Base-by-base conservation (phyloP, 1,284 basidiomycete genomes). In the Ceratobasidium sp. region DNA sequence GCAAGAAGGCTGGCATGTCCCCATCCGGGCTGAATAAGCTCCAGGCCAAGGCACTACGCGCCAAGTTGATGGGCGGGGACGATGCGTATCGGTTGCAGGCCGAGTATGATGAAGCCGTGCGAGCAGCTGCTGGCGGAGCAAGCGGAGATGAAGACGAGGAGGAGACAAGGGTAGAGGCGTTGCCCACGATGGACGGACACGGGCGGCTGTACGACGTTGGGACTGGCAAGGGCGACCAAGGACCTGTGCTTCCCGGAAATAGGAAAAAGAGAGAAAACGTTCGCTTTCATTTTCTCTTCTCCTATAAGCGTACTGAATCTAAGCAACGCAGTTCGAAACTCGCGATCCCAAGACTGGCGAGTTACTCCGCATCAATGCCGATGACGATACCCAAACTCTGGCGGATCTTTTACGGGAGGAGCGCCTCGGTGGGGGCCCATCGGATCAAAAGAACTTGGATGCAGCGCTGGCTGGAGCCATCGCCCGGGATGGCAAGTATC, bases 361-460 rank as follows among this genome's bases (percentile, higher is more conserved):
- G 68, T 80, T 96, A 34, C 78, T 96, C 50, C 60, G 60, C 3
- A 42, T 64, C 78, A 94, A 96, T 78, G 87, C 91, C 6, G 94
- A 98, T 75, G 96, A 98, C 75, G 95, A 98, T 76, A 83, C 84
- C 0, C 83, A 88, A 32, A 92, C 93, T 0, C 84, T 99, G 2
- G 90, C 91, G 2, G 96, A 99, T 75, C 87, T 99, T 82, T 84
- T 99, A 43, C 86, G 96, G 10, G 93, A 98, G 77, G 97, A 99
- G 78, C 84, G 86, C 43, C 95, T 98, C 76, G 86, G 89, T 43
- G 96, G 90, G 34, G 96, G 97, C 7, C 86, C 92, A 72, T 83
- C 87, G 1, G 93, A 95, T 78, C 92, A 96, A 80, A 98, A 98
- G 82, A 85, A 94, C 75, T 80, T 96, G 70, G 96, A 99, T 77